A percentile compares a stretch with the other conserved stretches of the same genome.
phyloP scores from a whole-genome alignment of 1,284 basidiomycete species.

The Exobasidium rhododendri region DNA sequence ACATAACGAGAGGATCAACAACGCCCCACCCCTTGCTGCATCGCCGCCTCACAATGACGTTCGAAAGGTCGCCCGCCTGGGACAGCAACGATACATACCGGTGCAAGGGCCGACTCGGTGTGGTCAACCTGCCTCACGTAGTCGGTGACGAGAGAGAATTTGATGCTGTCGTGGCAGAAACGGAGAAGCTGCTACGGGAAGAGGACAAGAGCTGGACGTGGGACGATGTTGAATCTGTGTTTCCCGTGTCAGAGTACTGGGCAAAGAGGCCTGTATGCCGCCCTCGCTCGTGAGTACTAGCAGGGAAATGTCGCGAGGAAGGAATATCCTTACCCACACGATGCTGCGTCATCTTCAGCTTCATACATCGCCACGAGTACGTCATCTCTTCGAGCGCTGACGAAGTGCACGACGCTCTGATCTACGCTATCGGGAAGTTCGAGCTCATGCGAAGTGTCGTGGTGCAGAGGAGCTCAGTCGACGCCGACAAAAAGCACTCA shows the following conservation, averaged over 20 bases:
- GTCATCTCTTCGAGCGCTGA: not conserved
- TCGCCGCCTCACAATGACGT: no score
- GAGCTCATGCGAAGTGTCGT: not conserved
- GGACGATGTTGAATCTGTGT: not conserved
- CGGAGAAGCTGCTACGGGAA: not conserved
- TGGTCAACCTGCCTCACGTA: not conserved
- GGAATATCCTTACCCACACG: not conserved
- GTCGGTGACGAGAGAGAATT: constrained; percentile 1
- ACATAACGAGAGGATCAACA: no score
- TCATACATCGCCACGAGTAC: constrained; percentile 1
- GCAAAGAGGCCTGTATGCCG: not conserved
- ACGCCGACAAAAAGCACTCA: not conserved
- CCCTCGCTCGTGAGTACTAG: constrained; percentile 2
- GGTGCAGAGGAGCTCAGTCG: not conserved
- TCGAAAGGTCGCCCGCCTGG: no score
- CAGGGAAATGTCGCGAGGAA: not conserved
- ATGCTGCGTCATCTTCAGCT: not conserved
- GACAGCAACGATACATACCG: not conserved
- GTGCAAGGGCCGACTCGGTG: not conserved
- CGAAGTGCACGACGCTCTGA: not conserved
- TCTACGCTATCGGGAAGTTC: not conserved
- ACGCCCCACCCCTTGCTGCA: no score
- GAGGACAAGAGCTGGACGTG: not conserved
- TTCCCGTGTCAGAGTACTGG: not conserved
- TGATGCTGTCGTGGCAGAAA: not conserved